Evolutionary conservation across 2,329 filamentous ascomycete genomes (phyloP), one percentile per base, ranked within the genome.

Genomic region (Calonectria hongkongensis): DNA sequence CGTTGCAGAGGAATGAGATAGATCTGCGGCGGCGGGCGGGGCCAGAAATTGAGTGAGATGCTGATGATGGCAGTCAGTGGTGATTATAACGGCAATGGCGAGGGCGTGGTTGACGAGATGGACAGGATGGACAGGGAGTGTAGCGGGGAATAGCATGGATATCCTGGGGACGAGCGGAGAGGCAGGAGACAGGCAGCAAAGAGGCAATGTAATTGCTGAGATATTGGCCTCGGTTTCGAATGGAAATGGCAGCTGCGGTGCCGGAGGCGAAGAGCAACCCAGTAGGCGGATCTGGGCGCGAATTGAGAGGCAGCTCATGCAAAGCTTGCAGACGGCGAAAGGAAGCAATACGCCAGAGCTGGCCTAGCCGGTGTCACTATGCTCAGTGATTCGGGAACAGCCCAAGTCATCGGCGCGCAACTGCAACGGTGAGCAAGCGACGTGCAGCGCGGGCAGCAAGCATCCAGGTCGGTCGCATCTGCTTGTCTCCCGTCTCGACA

Each of bases 91-190:
- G 33, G 48, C 36, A 39, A 36, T 36, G 33, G 12, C 33, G 33
- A 36, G 12, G 33, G 33, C 33, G 33, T 36, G 5, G 33, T 36
- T 36, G 33, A 36, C 30, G 6, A 30, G 12, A 50, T 16, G 30
- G 64, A 58, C 28, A 28, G 12, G 41, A 16, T 8, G 41, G 25
- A 18, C 25, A 33, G 67, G 45, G 69, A 6, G 28, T 45, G 66
- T 66, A 63, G 25, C 10, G 16, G 25, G 51, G 45, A 16, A 18
- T 45, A 54, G 65, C 36, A 63, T 69, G 60, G 66, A 51, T 63
- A 51, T 63, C 30, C 68, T 69, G 65, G 70, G 54, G 68, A 45
- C 56, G 33, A 64, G 60, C 28, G 27, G 27, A 27, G 28, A 68
- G 45, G 58, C 48, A 54, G 58, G 33, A 68, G 45, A 54, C 48